Base-by-base conservation (phyloP, 2,329 filamentous ascomycete genomes). In the Pezicula radicicola region DNA sequence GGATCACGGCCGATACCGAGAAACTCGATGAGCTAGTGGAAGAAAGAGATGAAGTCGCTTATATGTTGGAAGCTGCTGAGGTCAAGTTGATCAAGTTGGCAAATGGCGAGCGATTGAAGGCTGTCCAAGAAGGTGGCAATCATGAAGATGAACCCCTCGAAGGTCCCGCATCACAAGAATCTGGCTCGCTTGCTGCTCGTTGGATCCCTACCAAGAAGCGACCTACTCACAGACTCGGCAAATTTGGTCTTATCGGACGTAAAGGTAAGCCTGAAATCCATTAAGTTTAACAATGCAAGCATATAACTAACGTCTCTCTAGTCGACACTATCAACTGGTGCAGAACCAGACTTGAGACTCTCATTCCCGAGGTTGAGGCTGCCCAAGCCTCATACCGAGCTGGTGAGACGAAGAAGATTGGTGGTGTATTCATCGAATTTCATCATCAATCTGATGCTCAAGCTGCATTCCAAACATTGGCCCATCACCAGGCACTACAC, bases 241-340 rank as follows among this genome's bases (percentile, higher is more conserved):
- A 79, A 6, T 69, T 94, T 19, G 81, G 80, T 15, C 76, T 89
- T 44, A 80, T 92, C 59, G 89, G 91, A 60, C 86, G 91, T 66
- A 94, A 96, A 69, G 30, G 30, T 33, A 9, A 33, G 30, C 30
- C 9, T 33, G 12, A 12, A 33, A 10, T 33, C 9, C 8, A 5
- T 33, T 33, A 10, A 33, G 8, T 6, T 10, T 13, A 33, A 12
- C 4, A 33, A 33, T 10, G 7, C 9, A 33, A 33, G 12, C 30
- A 13, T 13, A 33, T 33, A 33, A 33, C 9, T 33, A 33, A 33
- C 30, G 7, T 13, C 10, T 33, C 12, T 13, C 30, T 33, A 33
- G 92, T 97, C 15, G 94, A 99, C 71, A 94, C 91, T 0, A 97
- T 99, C 68, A 84, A 93, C 56, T 97, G 89, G 88, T 88, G 85